Evolutionary conservation across 768 basidiomycete genomes (phyloP).

Genomic region (Russula sp.): DNA sequence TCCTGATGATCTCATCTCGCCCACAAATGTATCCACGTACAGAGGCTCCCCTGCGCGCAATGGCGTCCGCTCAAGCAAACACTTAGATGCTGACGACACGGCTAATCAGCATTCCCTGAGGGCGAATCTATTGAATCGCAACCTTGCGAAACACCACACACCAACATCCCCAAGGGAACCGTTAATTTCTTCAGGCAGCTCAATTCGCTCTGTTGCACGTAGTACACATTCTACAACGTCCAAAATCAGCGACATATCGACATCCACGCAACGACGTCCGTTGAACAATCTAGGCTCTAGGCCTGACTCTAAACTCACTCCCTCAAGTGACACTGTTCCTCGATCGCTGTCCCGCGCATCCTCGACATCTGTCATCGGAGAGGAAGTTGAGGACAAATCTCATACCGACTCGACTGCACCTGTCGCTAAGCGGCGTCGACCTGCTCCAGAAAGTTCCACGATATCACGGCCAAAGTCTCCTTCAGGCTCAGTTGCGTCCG

Average conservation of each 20-base stretch:
- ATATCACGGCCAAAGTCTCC: conserved; percentile 29
- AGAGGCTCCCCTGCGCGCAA: conserved; percentile 30
- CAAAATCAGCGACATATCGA: conserved; percentile 33
- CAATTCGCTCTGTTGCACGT: conserved; percentile 48
- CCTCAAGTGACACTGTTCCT: conserved; percentile 37
- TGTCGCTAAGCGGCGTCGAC: conserved; percentile 22
- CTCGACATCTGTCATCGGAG: conserved; percentile 25
- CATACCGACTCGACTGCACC: neutral
- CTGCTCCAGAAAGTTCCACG: conserved; percentile 19
- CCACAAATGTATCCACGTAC: conserved; percentile 35
- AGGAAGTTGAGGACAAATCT: conserved; percentile 17
- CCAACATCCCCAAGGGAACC: conserved; percentile 35
- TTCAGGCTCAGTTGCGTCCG: conserved; percentile 41
- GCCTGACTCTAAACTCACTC: conserved; percentile 74
- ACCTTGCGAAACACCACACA: conserved; percentile 32
- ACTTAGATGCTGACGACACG: conserved; percentile 40
- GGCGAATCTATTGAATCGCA: conserved; percentile 43
- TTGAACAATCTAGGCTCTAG: conserved; percentile 33
- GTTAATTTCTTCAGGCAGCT: conserved; percentile 38
- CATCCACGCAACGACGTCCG: conserved; percentile 33
- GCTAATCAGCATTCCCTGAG: conserved; percentile 49
- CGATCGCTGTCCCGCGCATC: conserved; percentile 27
- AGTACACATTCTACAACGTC: conserved; percentile 41
- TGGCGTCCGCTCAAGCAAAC: conserved; percentile 30
- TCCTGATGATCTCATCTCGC: conserved; percentile 62